Base-by-base conservation (phyloP, 495 filamentous ascomycete species). In the Aspergillus sparsus region DNA sequence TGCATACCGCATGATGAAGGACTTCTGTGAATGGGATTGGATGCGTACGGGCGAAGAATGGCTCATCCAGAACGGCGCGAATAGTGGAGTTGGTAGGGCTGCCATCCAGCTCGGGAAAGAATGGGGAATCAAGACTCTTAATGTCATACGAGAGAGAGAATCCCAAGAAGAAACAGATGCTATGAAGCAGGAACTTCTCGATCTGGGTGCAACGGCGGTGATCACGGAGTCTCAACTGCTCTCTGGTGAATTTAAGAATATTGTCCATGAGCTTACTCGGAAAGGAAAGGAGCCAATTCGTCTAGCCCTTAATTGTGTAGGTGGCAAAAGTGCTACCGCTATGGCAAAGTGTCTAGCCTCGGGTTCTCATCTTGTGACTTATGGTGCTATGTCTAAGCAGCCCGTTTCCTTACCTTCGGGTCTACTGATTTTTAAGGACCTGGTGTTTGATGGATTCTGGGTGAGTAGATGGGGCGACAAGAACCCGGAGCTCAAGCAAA, bases 31-130 rank as follows among this genome's bases (percentile, higher is more conserved):
- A 7, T 74, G 85, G 75, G 75, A 80, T 55, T 77, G 73, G 71
- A 67, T 82, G 72, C 76, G 77, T 3, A 61, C 70, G 31, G 76
- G 76, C 0, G 71, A 82, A 66, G 84, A 87, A 53, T 98, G 95
- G 95, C 88, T 96, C 61, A 80, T 98, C 39, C 95, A 98, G 78
- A 98, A 98, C 66, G 95, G 94, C 2, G 94, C 94, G 8, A 98
- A 98, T 68, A 87, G 83, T 52, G 95, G 92, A 1, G 94, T 98
- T 21, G 94, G 94, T 6, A 75, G 94, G 35, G 88, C 91, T 8
- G 93, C 89, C 15, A 91, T 97, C 55, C 94, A 98, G 74, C 69
- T 98, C 0, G 92, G 83, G 2, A 76, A 74, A 54, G 73, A 89
- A 51, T 98, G 93, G 94, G 93, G 93, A 0, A 82, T 91, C 60